Conservation (phyloP, 495 filamentous ascomycete species). For the Achaetomiella virescens region DNA sequence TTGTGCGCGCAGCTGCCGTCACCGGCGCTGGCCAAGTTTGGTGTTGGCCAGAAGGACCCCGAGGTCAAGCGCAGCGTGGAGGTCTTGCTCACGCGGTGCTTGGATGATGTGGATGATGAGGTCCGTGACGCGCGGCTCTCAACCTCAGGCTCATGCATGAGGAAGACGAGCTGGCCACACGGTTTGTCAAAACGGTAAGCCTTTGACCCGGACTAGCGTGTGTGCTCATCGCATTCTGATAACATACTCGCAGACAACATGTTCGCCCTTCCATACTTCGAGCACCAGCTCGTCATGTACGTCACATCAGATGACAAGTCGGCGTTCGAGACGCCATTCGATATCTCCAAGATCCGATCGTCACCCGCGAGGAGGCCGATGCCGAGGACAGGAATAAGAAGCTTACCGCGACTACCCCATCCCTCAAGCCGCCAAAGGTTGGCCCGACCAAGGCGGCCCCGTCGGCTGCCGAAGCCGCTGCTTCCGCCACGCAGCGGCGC, state of each 20-base stretch:
- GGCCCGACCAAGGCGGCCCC: constrained; percentile 70
- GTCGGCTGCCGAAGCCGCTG: constrained; percentile 63
- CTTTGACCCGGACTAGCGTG: background rate
- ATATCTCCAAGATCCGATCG: constrained; percentile 88
- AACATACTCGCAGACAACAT: constrained; percentile 54
- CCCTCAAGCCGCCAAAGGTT: constrained; percentile 85
- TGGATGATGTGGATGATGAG: constrained; percentile 97
- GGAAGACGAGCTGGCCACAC: constrained; percentile 71
- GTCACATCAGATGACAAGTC: constrained; percentile 84
- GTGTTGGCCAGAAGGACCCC: constrained; percentile 90
- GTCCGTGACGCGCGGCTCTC: constrained; percentile 92
- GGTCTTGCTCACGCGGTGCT: constrained; percentile 84
- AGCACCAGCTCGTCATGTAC: constrained; percentile 97
- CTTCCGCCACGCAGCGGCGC: constrained; percentile 70
- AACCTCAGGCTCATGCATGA: constrained; percentile 87
- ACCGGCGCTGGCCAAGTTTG: constrained; percentile 95
- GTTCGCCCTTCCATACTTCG: constrained; percentile 91
- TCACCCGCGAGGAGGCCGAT: constrained; percentile 90
- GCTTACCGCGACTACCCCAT: constrained; percentile 83
- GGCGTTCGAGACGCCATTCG: constrained; percentile 80
- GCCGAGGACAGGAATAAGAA: constrained; percentile 98
- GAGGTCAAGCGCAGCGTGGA: constrained; percentile 94
- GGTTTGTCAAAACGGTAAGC: constrained; percentile 87
- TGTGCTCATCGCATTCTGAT: background rate
- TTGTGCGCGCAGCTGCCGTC: constrained; percentile 91